Conservation (phyloP, 306 rosid genomes). For the Cicer bijugum region DNA sequence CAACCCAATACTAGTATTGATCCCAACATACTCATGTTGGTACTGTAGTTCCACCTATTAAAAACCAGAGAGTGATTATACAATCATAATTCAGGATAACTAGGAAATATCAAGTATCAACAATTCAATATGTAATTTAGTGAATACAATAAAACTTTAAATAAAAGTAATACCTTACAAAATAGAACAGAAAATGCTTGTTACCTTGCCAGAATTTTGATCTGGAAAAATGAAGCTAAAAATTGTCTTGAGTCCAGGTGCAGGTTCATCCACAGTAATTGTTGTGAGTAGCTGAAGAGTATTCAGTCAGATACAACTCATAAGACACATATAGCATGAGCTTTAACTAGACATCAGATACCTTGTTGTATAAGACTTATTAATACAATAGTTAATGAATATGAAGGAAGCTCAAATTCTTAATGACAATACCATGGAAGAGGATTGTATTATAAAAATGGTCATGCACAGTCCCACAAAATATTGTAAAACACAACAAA, state of each 20-base stretch:
- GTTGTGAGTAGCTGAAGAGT: slow-evolving; percentile 72
- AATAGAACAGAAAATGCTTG: slow-evolving; percentile 2
- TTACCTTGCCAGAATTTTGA: slow-evolving; percentile 93
- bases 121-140: not conserved
- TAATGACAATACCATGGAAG: not conserved
- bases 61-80: slow-evolving; percentile 15
- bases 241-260: slow-evolving; percentile 89
- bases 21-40: slow-evolving; percentile 90
- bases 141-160: not conserved
- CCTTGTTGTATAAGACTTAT: not conserved
- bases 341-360: not conserved
- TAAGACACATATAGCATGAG: slow-evolving; percentile 7
- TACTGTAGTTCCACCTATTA: slow-evolving; percentile 89
- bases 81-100: slow-evolving; percentile 17
- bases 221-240: slow-evolving; percentile 84
- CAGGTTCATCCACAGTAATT: slow-evolving; percentile 87
- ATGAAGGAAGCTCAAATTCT: not conserved
- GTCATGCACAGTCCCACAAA: not conserved
- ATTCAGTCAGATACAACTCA: slow-evolving; percentile 25
- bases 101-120: not conserved
- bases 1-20: slow-evolving; percentile 86
- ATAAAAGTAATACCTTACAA: not conserved
- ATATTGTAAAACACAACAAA: too few relatives aligned
- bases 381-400: not conserved
- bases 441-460: not conserved